These are phyloP conservation scores for Sugiyamaella novakii DNA, from an alignment of 1,139 yeast species.

Conservation along the genomic window DNA sequence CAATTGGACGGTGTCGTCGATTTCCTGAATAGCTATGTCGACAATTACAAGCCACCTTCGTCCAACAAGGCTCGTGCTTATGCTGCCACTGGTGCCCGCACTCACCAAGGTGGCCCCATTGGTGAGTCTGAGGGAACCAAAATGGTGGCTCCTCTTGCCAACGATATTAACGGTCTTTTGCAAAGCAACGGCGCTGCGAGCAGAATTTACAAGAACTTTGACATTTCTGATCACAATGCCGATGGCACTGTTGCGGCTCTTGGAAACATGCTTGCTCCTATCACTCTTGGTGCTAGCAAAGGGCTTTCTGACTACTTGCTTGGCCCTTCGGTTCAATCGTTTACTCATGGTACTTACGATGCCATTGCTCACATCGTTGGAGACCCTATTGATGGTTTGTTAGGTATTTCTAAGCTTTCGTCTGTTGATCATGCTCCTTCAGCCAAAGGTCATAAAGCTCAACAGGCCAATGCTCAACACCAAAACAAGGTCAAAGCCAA, in stretches of 20 bases:
- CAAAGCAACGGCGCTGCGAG: conserved; percentile 19
- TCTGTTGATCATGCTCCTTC: conserved; percentile 5
- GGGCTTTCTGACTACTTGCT: conserved; percentile 21
- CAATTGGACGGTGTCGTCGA: conserved; percentile 7
- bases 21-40: conserved; percentile 3
- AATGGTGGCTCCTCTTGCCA: conserved; percentile 22
- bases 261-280: conserved; percentile 18
- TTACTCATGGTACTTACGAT: conserved; percentile 25
- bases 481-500: background rate
- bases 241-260: conserved; percentile 18
- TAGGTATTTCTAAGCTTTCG: conserved; percentile 14
- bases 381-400: conserved; percentile 19
- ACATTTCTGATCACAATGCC: conserved; percentile 19
- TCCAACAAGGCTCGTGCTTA: conserved; percentile 12
- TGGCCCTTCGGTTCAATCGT: conserved; percentile 27
- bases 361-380: conserved; percentile 22
- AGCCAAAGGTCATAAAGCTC: too few relatives aligned
- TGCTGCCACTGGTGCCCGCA: conserved; percentile 1
- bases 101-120: conserved; percentile 11
- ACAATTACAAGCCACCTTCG: conserved; percentile 10
- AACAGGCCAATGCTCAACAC: conserved; percentile 3
- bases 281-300: conserved; percentile 18
- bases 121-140: conserved; percentile 19
- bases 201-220: conserved; percentile 18
- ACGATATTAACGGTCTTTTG: conserved; percentile 17